Percentiles rank a stretch among this genome's conserved stretches.
Conservation (phyloP, 2,329 filamentous ascomycete species). For the Cladophialophora bantiana region DNA sequence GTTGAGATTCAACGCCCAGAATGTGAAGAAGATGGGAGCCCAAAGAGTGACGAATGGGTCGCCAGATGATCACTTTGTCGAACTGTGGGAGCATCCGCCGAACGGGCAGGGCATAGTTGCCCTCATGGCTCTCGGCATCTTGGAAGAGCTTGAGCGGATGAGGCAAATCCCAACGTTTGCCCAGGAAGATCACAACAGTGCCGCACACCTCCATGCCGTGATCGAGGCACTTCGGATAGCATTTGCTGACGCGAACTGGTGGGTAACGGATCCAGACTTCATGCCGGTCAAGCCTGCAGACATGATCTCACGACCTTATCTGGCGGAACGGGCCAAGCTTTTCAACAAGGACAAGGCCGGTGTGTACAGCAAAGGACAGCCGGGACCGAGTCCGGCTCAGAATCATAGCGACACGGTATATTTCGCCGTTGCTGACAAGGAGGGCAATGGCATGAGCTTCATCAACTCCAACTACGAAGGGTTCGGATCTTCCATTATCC, state of each 20-base stretch:
- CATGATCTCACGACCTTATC: slow-evolving; percentile 76
- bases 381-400: slow-evolving; percentile 72
- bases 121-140: slow-evolving; percentile 89
- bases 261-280: slow-evolving; percentile 70
- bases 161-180: slow-evolving; percentile 76
- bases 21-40: slow-evolving; percentile 53
- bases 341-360: slow-evolving; percentile 63
- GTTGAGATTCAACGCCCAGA: slow-evolving; percentile 75
- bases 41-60: slow-evolving; percentile 48
- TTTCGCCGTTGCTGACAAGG: slow-evolving; percentile 80
- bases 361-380: slow-evolving; percentile 68
- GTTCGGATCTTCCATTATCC: slow-evolving; percentile 85
- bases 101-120: slow-evolving; percentile 97
- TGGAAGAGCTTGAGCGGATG: slow-evolving; percentile 80
- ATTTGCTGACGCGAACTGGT: slow-evolving; percentile 91
- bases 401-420: slow-evolving; percentile 93
- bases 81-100: slow-evolving; percentile 95
- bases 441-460: slow-evolving; percentile 91
- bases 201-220: slow-evolving; percentile 81
- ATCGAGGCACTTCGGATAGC: slow-evolving; percentile 88
- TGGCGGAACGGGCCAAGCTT: slow-evolving; percentile 71
- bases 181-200: slow-evolving; percentile 77
- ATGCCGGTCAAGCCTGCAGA: slow-evolving; percentile 69
- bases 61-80: slow-evolving; percentile 55
- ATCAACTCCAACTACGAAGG: slow-evolving; percentile 95